Conservation (phyloP, 139 green algal genomes). For the Asterochloris erici region DNA sequence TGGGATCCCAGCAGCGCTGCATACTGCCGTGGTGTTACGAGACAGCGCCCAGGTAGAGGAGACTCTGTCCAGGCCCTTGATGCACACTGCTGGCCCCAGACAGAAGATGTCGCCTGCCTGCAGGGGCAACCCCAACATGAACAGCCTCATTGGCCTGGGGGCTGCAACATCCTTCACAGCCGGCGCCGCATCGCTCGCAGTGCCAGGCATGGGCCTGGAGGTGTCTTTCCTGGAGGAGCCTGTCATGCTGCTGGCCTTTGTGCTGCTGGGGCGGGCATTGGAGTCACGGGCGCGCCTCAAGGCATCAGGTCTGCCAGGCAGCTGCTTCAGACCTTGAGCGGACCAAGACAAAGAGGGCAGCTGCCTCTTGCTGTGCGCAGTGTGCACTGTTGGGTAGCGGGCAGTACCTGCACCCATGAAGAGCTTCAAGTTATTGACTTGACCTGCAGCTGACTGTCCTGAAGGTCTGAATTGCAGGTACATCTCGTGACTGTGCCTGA, state of each 20-base stretch:
- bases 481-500: too few relatives aligned
- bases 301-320: slow-evolving; percentile 27
- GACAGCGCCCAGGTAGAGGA: too few relatives aligned
- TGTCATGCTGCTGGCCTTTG: slow-evolving; percentile 95
- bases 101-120: not conserved
- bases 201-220: slow-evolving; percentile 56
- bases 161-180: slow-evolving; percentile 63
- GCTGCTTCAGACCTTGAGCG: too few relatives aligned
- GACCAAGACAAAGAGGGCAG: not conserved
- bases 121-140: slow-evolving; percentile 87
- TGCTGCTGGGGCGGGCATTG: slow-evolving; percentile 82
- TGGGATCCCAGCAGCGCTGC: too few relatives aligned
- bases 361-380: not conserved
- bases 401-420: not conserved
- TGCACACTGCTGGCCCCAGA: too few relatives aligned
- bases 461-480: too few relatives aligned
- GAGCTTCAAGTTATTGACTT: not conserved
- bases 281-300: slow-evolving; percentile 64
- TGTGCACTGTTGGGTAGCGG: not conserved
- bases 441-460: too few relatives aligned
- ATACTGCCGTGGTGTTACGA: too few relatives aligned
- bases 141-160: slow-evolving; percentile 84
- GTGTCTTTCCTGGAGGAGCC: slow-evolving; percentile 87
- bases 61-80: too few relatives aligned
- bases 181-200: slow-evolving; percentile 25